A percentile compares a stretch with the other conserved stretches of the same genome.
Conservation (phyloP, 805 yeast genomes). For the Huiozyma naganishii region DNA sequence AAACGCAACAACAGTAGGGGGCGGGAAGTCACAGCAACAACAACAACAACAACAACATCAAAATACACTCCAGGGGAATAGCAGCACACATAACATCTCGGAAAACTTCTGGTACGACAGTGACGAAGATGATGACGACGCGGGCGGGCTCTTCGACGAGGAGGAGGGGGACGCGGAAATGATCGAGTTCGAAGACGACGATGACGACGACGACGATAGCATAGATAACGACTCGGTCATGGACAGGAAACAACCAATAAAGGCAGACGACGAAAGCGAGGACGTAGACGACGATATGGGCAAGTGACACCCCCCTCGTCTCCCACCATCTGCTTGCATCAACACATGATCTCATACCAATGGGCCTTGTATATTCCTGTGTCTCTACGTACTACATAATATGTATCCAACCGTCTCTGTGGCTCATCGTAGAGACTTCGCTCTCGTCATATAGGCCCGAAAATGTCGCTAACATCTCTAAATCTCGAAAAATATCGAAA, state of each 20-base stretch:
- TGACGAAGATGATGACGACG: conserved; percentile 56
- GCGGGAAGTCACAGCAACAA: not conserved
- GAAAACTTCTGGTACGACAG: conserved; percentile 77
- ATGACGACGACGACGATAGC: conserved; percentile 23
- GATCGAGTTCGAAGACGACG: conserved; percentile 18
- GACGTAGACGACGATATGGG: conserved; percentile 21
- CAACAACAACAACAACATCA: not conserved
- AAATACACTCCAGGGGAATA: not conserved
- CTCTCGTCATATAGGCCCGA: too few species aligned
- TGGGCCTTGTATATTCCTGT: not conserved
- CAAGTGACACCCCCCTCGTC: not conserved
- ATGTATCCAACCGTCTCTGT: too few species aligned
- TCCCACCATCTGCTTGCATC: not conserved
- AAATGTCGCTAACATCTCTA: too few species aligned
- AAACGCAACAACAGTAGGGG: not conserved
- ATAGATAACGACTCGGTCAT: conserved; percentile 27
- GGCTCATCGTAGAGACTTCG: too few species aligned
- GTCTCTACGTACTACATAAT: not conserved
- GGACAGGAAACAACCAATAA: conserved; percentile 27
- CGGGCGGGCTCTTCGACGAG: conserved; percentile 31
- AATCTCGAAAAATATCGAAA: not conserved
- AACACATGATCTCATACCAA: not conserved
- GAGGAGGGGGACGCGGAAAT: conserved; percentile 37
- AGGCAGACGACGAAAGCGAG: conserved; percentile 26
- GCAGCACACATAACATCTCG: conserved; percentile 17